Base-by-base conservation (phyloP, 805 yeast species). In the Starmerella floricola region DNA sequence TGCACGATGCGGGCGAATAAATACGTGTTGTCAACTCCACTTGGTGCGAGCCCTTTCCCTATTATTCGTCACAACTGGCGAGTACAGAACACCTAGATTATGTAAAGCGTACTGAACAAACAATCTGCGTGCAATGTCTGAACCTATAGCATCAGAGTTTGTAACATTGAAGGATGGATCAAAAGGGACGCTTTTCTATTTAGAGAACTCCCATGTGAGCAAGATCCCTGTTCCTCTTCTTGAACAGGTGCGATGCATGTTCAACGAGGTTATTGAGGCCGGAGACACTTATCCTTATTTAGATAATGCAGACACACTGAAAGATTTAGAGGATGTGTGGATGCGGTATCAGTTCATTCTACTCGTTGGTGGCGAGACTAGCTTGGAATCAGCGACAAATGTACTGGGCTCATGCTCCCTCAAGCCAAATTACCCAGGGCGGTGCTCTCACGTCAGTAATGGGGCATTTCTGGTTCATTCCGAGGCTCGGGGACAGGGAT, bases 391-490 rank as follows among this genome's bases (percentile, higher is more conserved):
- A 12, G 55, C 46, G 19, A 48, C 65, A 4, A 55, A 64, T 0
- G 72, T 76, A 46, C 57, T 84, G 34, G 96, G 95, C 1, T 73
- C 81, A 2, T 81, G 78, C 57, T 82, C 79, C 59, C 67, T 86
- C 53, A 85, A 82, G 55, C 95, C 97, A 15, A 87, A 87, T 60
- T 87, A 86, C 57, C 62, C 68, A 2, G 95, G 94, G 8, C 71
- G 94, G 44, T 78, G 88, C 48, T 75, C 91, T 0, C 95, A 87
- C 55, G 78, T 74, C 23, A 84, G 95, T 55, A 87, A 87, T 58
- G 95, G 78, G 0, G 95, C 93, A 0, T 87, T 87, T 55, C 57
- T 85, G 10, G 94, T 87, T 6, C 72, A 72, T 45, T 65, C 67
- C 8, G 49, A 49, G 0, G 63, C 64, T 20, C 69, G 96, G 47